Percentiles rank a stretch among this genome's conserved stretches.
These are phyloP conservation scores for Leishmania turanica DNA, from an alignment of 208 protist species.

Conservation along the genomic window DNA sequence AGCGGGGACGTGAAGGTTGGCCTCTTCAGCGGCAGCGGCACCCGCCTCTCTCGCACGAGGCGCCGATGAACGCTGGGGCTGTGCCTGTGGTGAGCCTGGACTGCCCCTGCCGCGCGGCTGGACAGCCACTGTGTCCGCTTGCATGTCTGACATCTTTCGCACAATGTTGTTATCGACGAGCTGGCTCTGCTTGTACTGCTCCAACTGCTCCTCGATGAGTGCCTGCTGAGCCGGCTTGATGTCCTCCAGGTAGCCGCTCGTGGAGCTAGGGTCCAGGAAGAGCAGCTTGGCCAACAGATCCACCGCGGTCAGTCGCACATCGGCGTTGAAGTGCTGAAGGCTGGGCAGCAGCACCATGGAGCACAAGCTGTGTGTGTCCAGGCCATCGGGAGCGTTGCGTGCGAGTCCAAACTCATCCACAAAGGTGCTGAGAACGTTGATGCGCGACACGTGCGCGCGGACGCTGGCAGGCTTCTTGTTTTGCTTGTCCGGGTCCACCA, in stretches of 20 bases:
- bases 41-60: neutral
- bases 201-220: slow-evolving; percentile 74
- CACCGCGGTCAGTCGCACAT: slow-evolving; percentile 77
- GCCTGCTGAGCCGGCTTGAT: slow-evolving; percentile 81
- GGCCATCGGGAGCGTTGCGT: slow-evolving; percentile 30
- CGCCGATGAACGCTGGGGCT: slow-evolving; percentile 4
- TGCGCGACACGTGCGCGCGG: slow-evolving; percentile 60
- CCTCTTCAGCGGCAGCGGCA: slow-evolving; percentile 4
- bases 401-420: slow-evolving; percentile 71
- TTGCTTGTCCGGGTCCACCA: slow-evolving; percentile 64
- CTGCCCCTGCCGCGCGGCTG: slow-evolving; percentile 10
- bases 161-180: slow-evolving; percentile 1
- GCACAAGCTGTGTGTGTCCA: slow-evolving; percentile 59
- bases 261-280: slow-evolving; percentile 33
- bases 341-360: slow-evolving; percentile 61
- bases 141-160: slow-evolving; percentile 14
- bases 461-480: slow-evolving; percentile 62
- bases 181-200: slow-evolving; percentile 31
- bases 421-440: slow-evolving; percentile 73
- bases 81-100: neutral
- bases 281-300: slow-evolving; percentile 75
- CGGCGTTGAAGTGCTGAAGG: slow-evolving; percentile 76
- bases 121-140: slow-evolving; percentile 17
- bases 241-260: slow-evolving; percentile 36
- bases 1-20: neutral